Evolutionary conservation across 2,329 filamentous ascomycete genomes (phyloP).

Genomic region (Fusarium mundagurra): DNA sequence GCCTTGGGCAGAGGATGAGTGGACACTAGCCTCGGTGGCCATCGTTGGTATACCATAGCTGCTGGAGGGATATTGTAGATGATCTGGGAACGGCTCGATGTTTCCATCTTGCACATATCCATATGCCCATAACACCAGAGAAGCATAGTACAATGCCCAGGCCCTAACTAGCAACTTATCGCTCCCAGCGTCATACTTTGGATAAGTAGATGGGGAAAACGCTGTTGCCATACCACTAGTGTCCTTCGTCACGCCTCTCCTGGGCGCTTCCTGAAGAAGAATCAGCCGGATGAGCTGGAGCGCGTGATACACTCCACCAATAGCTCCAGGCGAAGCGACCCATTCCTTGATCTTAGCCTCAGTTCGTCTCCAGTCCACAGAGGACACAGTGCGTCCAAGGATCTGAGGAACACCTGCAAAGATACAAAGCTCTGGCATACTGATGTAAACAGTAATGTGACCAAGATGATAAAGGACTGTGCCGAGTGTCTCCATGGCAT

Average conservation of each 20-base stretch:
- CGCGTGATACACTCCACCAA: constrained; percentile 43
- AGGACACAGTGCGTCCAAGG: constrained; percentile 41
- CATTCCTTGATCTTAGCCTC: constrained; percentile 44
- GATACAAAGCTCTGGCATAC: constrained; percentile 44
- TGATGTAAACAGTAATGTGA: constrained; percentile 44
- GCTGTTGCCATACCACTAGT: constrained; percentile 13
- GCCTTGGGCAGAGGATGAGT: constrained; percentile 28
- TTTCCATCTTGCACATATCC: constrained; percentile 43
- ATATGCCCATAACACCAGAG: constrained; percentile 43
- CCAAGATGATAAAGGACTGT: constrained; percentile 43
- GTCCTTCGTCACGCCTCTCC: constrained; percentile 18
- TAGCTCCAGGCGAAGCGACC: constrained; percentile 42
- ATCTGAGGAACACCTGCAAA: constrained; percentile 43
- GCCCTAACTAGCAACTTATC: constrained; percentile 40
- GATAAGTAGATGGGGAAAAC: constrained; percentile 34
- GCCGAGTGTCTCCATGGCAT: constrained; percentile 42
- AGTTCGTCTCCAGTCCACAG: constrained; percentile 42
- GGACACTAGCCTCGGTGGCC: constrained; percentile 30
- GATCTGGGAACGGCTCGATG: constrained; percentile 41
- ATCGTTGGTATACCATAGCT: constrained; percentile 18
- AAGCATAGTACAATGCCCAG: constrained; percentile 43
- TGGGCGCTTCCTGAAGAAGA: constrained; percentile 36
- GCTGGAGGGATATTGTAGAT: constrained; percentile 38
- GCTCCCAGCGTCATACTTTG: constrained; percentile 39
- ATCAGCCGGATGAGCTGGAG: constrained; percentile 42